A percentile compares a stretch with the other conserved stretches of the same genome.
Evolutionary conservation across 2,329 filamentous ascomycete species (phyloP).

Genomic region (Alternaria tenuissima): DNA sequence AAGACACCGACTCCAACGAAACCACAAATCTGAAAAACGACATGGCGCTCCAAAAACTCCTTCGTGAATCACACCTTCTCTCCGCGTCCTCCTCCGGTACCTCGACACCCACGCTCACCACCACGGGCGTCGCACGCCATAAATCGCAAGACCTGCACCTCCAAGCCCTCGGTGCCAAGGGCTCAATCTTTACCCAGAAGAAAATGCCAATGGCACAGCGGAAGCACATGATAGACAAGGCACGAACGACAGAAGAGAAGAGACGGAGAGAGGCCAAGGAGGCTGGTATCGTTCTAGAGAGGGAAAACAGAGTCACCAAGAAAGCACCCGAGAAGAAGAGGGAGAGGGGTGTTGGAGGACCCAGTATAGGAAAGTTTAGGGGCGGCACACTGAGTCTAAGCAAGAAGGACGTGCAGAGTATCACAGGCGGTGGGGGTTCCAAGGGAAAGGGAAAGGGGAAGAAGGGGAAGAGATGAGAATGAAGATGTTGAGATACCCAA

Average conservation of each 20-base stretch:
- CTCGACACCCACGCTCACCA: slow-evolving; percentile 52
- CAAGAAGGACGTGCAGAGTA: slow-evolving; percentile 75
- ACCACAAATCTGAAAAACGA: slow-evolving; percentile 83
- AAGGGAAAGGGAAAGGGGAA: slow-evolving; percentile 18
- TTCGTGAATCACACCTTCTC: slow-evolving; percentile 91
- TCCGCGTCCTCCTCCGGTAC: slow-evolving; percentile 60
- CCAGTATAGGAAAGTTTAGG: slow-evolving; percentile 80
- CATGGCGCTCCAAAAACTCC: slow-evolving; percentile 86
- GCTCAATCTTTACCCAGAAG: slow-evolving; percentile 76
- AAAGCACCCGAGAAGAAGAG: slow-evolving; percentile 60
- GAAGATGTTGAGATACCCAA: slow-evolving; percentile 1
- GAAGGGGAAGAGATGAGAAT: slow-evolving; percentile 13
- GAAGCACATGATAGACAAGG: slow-evolving; percentile 81
- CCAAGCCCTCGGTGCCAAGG: slow-evolving; percentile 79
- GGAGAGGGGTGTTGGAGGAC: slow-evolving; percentile 74
- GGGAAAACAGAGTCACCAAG: slow-evolving; percentile 49
- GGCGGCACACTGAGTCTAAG: slow-evolving; percentile 82
- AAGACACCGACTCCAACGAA: slow-evolving; percentile 63
- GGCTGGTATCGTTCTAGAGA: slow-evolving; percentile 89
- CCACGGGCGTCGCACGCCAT: slow-evolving; percentile 74
- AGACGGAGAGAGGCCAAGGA: slow-evolving; percentile 82
- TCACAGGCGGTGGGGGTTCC: slow-evolving; percentile 63
- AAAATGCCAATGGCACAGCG: slow-evolving; percentile 90
- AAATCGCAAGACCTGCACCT: slow-evolving; percentile 86
- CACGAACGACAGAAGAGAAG: slow-evolving; percentile 70